Evolutionary conservation across 1,284 basidiomycete genomes (phyloP).

Genomic region (Vanrija pseudolonga): DNA sequence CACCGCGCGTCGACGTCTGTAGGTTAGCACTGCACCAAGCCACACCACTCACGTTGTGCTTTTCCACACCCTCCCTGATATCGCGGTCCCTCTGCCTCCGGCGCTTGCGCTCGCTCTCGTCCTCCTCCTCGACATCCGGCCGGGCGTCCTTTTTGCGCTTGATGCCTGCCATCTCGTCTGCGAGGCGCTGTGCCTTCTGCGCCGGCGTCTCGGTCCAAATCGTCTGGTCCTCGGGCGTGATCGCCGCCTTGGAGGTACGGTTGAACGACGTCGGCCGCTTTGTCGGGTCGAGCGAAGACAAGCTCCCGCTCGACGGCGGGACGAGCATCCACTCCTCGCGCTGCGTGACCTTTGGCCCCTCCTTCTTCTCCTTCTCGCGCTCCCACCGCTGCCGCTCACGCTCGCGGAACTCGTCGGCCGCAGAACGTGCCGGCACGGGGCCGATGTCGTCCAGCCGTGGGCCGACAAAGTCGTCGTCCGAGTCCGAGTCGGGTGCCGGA

Average conservation of each 20-base stretch:
- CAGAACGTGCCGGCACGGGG: constrained; percentile 37
- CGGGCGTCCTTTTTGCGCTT: constrained; percentile 65
- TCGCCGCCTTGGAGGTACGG: constrained; percentile 40
- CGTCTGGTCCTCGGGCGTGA: constrained; percentile 53
- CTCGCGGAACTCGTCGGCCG: constrained; percentile 72
- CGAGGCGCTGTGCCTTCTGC: constrained; percentile 74
- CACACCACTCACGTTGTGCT: constrained; percentile 65
- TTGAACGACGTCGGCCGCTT: constrained; percentile 58
- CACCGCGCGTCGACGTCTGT: constrained; percentile 63
- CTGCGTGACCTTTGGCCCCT: constrained; percentile 1
- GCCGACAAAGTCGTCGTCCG: constrained; percentile 33
- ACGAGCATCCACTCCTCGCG: constrained; percentile 93
- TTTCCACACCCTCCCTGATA: constrained; percentile 66
- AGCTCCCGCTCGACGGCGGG: constrained; percentile 71
- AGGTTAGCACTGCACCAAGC: neutral
- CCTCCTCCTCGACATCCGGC: constrained; percentile 49
- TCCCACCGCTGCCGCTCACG: constrained; percentile 53
- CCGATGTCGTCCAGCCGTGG: constrained; percentile 12
- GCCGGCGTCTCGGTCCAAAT: constrained; percentile 92
- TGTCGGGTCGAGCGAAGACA: constrained; percentile 63
- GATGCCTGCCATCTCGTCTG: constrained; percentile 80
- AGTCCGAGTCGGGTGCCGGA: constrained; percentile 10
- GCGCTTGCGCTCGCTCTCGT: constrained; percentile 52
- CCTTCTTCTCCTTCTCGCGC: constrained; percentile 10
- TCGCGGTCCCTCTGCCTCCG: constrained; percentile 62